Evolutionary conservation across 2,329 filamentous ascomycete genomes (phyloP).

Genomic region (Chalaropsis thielavioides): DNA sequence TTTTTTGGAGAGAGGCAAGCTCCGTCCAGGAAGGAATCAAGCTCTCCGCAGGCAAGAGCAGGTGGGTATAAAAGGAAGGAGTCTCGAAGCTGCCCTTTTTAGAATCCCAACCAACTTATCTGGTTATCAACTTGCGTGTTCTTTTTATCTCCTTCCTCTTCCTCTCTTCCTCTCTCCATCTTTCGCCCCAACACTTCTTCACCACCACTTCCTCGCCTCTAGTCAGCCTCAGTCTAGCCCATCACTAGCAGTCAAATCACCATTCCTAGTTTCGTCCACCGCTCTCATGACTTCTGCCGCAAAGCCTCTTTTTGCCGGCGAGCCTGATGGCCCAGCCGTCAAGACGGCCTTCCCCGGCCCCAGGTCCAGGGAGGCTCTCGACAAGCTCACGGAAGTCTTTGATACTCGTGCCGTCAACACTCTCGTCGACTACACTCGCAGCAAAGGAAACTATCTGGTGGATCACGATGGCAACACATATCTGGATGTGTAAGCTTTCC

Average conservation of each 20-base stretch:
- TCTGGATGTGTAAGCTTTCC: slow-evolving; percentile 49
- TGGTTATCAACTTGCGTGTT: background rate
- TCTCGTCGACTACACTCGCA: slow-evolving; percentile 60
- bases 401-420: slow-evolving; percentile 78
- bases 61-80: background rate
- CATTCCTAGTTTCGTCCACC: slow-evolving; percentile 17
- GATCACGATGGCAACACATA: slow-evolving; percentile 58
- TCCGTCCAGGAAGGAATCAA: background rate
- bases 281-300: slow-evolving; percentile 20
- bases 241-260: background rate
- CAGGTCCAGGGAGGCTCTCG: slow-evolving; percentile 51
- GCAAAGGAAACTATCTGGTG: slow-evolving; percentile 65
- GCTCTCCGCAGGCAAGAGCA: background rate
- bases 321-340: slow-evolving; percentile 38
- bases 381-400: slow-evolving; percentile 63
- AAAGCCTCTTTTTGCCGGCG: slow-evolving; percentile 31
- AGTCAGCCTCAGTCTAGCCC: background rate
- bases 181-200: background rate
- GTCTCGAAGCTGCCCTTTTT: background rate
- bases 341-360: slow-evolving; percentile 60
- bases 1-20: background rate
- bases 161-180: background rate
- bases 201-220: background rate
- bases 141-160: background rate
- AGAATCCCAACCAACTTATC: background rate